Evolutionary conservation across 306 rosid species (phyloP), one percentile per base, ranked within the genome.

Genomic region (Lathyrus oleraceus): DNA sequence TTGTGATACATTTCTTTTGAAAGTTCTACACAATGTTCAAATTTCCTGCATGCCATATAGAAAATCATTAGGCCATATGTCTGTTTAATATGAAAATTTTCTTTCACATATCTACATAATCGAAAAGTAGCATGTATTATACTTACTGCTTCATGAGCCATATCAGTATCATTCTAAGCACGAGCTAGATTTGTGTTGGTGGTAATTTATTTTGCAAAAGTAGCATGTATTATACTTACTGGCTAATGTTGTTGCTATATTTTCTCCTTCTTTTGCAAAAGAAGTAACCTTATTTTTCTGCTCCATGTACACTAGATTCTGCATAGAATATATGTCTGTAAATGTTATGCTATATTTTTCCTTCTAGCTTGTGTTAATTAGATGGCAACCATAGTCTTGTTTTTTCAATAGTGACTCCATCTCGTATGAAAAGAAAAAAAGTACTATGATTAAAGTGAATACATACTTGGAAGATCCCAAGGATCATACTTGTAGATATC

Each of bases 391-490:
- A 45, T 59, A 15, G 5, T 61, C 9, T 35, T 16, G 1, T 56
- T 27, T 28, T 23, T 56, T 25, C 17, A 13, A 56, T 47, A 15
- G 11, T 14, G 12, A 15, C n/a, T 60, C 16, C 28, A 59, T 9
- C 4, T 10, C 36, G 47, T 14, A 28, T 14, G 42, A 12, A 8
- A 15, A 21, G 17, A 4, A 16, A 30, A 28, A 16, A 10, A 2
- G 0, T 35, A 3, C 3, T 20, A 63, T 12, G 1, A 16, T 3
- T 16, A 48, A 10, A 48, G 58, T 21, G 54, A 2, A 65, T 6
- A 73, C 88, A 47, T 90, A 92, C 98, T 86, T 67, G 96, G 95
- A 82, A 92, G 96, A 83, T 88, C 96, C 95, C 96, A 90, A 48
- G 96, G 96, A 61, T 90, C 91, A 16, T 82, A 70, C 76, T 88